Evolutionary conservation across 805 yeast genomes (phyloP).

Genomic region (Allodekkera sacchari): DNA sequence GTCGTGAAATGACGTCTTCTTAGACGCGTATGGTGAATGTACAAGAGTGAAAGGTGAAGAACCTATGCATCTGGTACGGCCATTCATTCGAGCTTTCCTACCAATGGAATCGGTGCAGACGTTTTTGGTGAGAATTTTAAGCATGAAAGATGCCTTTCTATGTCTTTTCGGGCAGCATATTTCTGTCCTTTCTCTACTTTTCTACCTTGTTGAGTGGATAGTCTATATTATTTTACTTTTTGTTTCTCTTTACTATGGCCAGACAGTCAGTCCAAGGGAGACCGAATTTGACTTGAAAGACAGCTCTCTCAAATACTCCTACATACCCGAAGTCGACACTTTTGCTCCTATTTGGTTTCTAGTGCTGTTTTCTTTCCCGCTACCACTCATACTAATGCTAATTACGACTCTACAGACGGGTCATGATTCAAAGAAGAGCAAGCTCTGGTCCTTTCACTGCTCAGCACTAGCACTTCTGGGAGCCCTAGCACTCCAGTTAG

Average conservation of each 20-base stretch:
- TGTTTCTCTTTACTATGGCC: slow-evolving; percentile 24
- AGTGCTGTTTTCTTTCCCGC: slow-evolving; percentile 20
- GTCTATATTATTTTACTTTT: slow-evolving; percentile 18
- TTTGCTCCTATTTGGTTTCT: slow-evolving; percentile 26
- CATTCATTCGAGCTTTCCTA: too few species aligned
- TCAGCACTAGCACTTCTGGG: slow-evolving; percentile 30
- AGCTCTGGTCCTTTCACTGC: slow-evolving; percentile 34
- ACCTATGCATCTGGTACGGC: too few species aligned
- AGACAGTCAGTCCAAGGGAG: slow-evolving; percentile 26
- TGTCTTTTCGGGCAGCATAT: slow-evolving; percentile 11
- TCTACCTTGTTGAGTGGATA: slow-evolving; percentile 26
- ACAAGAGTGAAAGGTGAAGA: too few species aligned
- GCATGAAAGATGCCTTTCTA: too few species aligned
- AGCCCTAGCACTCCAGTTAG: slow-evolving; percentile 28
- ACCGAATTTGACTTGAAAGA: slow-evolving; percentile 34
- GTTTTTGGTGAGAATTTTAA: too few species aligned
- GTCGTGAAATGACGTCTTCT: too few species aligned
- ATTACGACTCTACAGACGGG: slow-evolving; percentile 7
- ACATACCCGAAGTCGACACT: slow-evolving; percentile 26
- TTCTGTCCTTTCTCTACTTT: slow-evolving; percentile 20
- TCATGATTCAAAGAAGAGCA: slow-evolving; percentile 8
- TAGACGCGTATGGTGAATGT: too few species aligned
- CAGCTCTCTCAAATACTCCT: slow-evolving; percentile 24
- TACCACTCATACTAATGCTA: slow-evolving; percentile 27
- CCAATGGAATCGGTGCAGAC: too few species aligned